Conservation (phyloP, 768 basidiomycete genomes). For the Serendipita sp. region DNA sequence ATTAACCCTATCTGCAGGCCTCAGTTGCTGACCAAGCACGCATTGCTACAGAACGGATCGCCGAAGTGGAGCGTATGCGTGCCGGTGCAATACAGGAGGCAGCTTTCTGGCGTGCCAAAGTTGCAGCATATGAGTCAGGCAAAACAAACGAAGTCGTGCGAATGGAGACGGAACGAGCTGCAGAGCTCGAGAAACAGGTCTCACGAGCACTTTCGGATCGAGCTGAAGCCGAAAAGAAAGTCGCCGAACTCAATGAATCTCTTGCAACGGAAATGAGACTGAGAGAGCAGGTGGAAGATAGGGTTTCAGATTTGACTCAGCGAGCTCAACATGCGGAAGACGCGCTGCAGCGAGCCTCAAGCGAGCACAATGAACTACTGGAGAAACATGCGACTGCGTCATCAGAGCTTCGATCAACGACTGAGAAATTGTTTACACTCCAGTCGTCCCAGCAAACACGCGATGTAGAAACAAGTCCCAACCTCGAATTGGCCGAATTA, state of each 20-base stretch:
- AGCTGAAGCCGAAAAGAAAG: constrained; percentile 46
- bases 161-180: constrained; percentile 61
- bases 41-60: constrained; percentile 55
- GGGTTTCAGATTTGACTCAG: constrained; percentile 53
- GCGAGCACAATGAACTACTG: constrained; percentile 54
- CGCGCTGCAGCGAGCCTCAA: constrained; percentile 31
- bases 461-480: constrained; percentile 56
- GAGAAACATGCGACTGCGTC: constrained; percentile 44
- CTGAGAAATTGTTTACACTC: constrained; percentile 55
- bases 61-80: constrained; percentile 64
- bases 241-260: constrained; percentile 55
- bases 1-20: constrained; percentile 27
- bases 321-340: constrained; percentile 62
- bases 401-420: constrained; percentile 51
- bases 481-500: constrained; percentile 56
- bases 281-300: constrained; percentile 62
- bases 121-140: constrained; percentile 66
- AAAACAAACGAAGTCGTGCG: constrained; percentile 47
- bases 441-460: constrained; percentile 59
- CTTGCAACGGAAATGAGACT: constrained; percentile 63
- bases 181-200: constrained; percentile 58
- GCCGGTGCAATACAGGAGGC: constrained; percentile 78
- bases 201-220: constrained; percentile 44
- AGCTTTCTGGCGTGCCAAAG: constrained; percentile 87
- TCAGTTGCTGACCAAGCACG: constrained; percentile 59